These are phyloP conservation scores for Plasmopara muralis DNA, from an alignment of 352 stramenopile genomes.

Conservation along the genomic window DNA sequence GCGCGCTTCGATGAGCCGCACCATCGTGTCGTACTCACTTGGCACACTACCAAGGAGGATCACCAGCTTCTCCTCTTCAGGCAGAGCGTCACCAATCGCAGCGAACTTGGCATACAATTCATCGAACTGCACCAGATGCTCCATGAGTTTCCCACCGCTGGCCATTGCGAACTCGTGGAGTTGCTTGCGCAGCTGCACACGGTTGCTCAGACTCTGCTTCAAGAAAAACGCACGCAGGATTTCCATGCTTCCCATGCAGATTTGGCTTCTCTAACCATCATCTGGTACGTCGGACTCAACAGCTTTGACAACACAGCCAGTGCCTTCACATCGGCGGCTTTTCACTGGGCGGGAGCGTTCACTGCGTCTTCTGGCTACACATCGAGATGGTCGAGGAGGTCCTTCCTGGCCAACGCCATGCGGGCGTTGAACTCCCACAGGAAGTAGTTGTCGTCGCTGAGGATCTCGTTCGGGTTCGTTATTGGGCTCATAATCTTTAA, in stretches of 20 bases:
- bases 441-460: too few relatives aligned
- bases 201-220: slow-evolving; percentile 8
- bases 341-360: background rate
- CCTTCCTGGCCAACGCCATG: too few relatives aligned
- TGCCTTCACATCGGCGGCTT: background rate
- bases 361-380: too few relatives aligned
- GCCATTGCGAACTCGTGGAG: background rate
- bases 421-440: too few relatives aligned
- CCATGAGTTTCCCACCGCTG: too few relatives aligned
- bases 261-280: slow-evolving; percentile 5
- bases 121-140: too few relatives aligned
- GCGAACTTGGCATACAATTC: too few relatives aligned
- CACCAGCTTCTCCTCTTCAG: slow-evolving; percentile 4
- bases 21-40: slow-evolving; percentile 1
- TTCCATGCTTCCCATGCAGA: background rate
- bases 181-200: slow-evolving; percentile 9
- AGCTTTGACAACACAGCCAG: background rate
- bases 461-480: too few relatives aligned
- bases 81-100: background rate
- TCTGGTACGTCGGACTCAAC: background rate
- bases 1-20: slow-evolving; percentile 1
- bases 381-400: too few relatives aligned
- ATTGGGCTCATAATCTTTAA: too few relatives aligned
- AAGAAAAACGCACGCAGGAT: slow-evolving; percentile 6
- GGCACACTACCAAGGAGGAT: slow-evolving; percentile 9